A percentile compares a stretch with the other conserved stretches of the same genome.
These are phyloP conservation scores for Schizothecium vesticola DNA, from an alignment of 495 filamentous ascomycete species.

Conservation along the genomic window DNA sequence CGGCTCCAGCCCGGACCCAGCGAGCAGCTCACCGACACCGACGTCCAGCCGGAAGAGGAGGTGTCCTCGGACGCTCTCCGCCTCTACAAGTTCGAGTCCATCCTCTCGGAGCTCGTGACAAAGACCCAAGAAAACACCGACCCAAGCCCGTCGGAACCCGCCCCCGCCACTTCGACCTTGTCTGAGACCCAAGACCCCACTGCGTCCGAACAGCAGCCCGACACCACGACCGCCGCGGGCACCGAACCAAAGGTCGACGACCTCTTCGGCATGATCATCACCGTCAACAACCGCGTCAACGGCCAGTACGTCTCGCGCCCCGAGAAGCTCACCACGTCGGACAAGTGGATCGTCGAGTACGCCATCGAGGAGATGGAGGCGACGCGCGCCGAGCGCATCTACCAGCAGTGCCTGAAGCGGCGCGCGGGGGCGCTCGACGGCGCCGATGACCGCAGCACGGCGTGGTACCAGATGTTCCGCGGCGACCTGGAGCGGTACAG, in stretches of 20 bases:
- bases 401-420: conserved; percentile 45
- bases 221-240: not conserved
- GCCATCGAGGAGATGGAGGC: conserved; percentile 51
- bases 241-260: conserved; percentile 11
- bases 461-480: conserved; percentile 36
- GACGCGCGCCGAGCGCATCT: conserved; percentile 41
- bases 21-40: conserved; percentile 1
- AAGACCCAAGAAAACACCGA: conserved; percentile 13
- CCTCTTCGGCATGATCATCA: conserved; percentile 55
- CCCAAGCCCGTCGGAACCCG: not conserved
- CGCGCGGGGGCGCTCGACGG: conserved; percentile 39
- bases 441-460: conserved; percentile 32
- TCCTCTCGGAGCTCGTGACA: conserved; percentile 35
- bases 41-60: conserved; percentile 7
- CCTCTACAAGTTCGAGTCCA: conserved; percentile 35
- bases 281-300: conserved; percentile 69
- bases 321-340: conserved; percentile 34
- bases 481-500: conserved; percentile 27
- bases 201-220: conserved; percentile 2
- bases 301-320: conserved; percentile 58
- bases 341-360: conserved; percentile 76
- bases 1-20: conserved; percentile 6
- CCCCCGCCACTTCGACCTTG: not conserved
- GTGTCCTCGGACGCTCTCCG: conserved; percentile 22
- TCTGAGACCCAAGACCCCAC: not conserved